These are phyloP conservation scores for Clausena lansium DNA, from an alignment of 345 rosid species.

Conservation along the genomic window DNA sequence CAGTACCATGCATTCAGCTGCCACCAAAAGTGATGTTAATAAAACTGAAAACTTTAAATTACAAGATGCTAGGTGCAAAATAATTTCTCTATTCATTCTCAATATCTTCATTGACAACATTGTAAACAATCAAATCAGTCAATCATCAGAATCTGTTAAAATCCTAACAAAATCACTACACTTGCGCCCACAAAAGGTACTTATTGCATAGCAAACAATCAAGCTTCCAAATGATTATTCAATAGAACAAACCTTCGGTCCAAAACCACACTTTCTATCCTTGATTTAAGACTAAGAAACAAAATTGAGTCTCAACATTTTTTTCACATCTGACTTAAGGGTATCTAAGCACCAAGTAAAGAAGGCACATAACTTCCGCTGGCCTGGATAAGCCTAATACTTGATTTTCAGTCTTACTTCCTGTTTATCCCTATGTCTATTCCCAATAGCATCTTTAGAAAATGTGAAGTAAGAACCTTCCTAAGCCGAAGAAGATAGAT, in stretches of 20 bases:
- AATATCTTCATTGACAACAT: neutral
- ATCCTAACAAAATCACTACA: neutral
- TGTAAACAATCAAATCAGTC: neutral
- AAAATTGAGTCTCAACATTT: neutral
- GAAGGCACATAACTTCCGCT: neutral
- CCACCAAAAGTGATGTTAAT: neutral
- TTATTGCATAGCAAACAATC: neutral
- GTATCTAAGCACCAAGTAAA: neutral
- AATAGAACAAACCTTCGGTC: neutral
- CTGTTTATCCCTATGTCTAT: neutral
- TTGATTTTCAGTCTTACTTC: neutral
- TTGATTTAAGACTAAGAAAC: neutral
- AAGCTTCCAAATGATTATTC: neutral
- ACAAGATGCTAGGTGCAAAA: neutral
- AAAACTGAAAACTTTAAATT: neutral
- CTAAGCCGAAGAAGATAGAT: neutral
- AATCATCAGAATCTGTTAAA: neutral
- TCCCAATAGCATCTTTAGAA: neutral
- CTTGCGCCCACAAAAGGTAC: neutral
- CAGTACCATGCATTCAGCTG: constrained; percentile 33
- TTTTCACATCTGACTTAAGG: neutral
- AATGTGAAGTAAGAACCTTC: neutral
- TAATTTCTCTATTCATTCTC: neutral
- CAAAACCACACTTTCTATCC: neutral
- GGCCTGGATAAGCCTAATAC: neutral